Base-by-base conservation (phyloP, 768 basidiomycete species). In the Kwoniella newhampshirensis region DNA sequence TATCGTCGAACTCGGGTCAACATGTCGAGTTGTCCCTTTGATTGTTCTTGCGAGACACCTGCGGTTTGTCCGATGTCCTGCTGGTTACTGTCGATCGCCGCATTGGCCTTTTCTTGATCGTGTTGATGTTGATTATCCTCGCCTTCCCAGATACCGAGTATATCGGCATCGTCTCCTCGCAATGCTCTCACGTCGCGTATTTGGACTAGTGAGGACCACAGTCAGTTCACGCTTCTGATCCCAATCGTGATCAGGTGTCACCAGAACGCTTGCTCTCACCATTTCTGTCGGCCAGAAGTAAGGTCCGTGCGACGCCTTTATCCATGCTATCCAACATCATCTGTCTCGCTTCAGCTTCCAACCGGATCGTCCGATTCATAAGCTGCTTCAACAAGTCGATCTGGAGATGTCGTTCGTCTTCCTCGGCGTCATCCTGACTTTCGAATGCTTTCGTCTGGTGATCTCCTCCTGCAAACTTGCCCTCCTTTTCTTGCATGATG, bases 251-350 rank as follows among this genome's bases (percentile, higher is more conserved):
- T n/a, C n/a, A n/a, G n/a, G n/a, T n/a, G n/a, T 36, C 4, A 32
- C 44, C 11, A 45, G 25, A 23, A 12, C 13, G 4, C 8, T 9
- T 12, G 5, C 17, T 49, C 70, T 44, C 42, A 67, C 70, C 70
- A 60, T 76, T 71, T 25, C 70, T 60, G 54, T 77, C 76, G 0
- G 76, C 76, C 25, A 68, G 46, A 6, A 77, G 55, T 7, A 77
- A 40, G 1, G 65, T 74, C 44, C 73, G 60, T n/a, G 67, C 64
- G 13, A 76, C 59, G 0, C 67, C 55, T 37, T 69, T 61, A 3
- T 70, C 72, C 64, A 77, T 60, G 36, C 60, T 66, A 28, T 70
- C 68, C 45, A 75, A 58, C 28, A 77, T 42, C 57, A 77, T 54
- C 57, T 64, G 62, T 27, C 76, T 60, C 15, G 68, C 54, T 48